Percentiles rank a stretch among this genome's conserved stretches.
These are phyloP conservation scores for Schizopora paradoxa DNA, from an alignment of 1,284 basidiomycete genomes.

Conservation along the genomic window DNA sequence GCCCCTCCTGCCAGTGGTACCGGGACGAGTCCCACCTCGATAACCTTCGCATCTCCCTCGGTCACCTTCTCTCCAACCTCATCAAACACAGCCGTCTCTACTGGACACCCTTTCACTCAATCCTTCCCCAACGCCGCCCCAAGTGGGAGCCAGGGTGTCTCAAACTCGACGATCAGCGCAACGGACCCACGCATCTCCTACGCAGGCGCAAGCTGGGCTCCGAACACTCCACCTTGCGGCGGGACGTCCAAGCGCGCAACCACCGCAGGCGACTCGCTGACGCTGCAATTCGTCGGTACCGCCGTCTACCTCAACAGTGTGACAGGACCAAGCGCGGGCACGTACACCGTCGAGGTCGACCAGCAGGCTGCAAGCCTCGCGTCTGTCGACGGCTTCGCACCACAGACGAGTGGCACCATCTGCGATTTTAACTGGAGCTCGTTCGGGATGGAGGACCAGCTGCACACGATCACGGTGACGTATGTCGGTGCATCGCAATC, in stretches of 20 bases:
- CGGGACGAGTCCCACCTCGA: neutral
- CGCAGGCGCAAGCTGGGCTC: neutral
- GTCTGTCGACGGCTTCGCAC: neutral
- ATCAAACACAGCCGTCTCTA: neutral
- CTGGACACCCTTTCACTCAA: neutral
- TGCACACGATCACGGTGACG: neutral
- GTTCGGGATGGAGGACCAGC: neutral
- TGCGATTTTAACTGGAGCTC: neutral
- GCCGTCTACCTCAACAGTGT: neutral
- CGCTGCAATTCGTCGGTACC: neutral
- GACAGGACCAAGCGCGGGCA: neutral
- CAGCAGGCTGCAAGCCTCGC: neutral
- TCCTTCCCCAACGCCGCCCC: neutral
- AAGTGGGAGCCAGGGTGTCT: neutral
- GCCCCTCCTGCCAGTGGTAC: neutral
- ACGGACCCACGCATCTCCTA: neutral
- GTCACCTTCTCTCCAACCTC: neutral
- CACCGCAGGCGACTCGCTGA: neutral
- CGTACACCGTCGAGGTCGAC: neutral
- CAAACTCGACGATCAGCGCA: neutral
- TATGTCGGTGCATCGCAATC: neutral
- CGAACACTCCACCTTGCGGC: neutral
- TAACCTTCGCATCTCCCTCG: neutral
- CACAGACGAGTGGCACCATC: neutral
- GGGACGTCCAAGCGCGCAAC: neutral